Percentiles rank a stretch among this genome's conserved stretches.
Evolutionary conservation across 805 yeast genomes (phyloP).

Genomic region (Yarrowia porcina): DNA sequence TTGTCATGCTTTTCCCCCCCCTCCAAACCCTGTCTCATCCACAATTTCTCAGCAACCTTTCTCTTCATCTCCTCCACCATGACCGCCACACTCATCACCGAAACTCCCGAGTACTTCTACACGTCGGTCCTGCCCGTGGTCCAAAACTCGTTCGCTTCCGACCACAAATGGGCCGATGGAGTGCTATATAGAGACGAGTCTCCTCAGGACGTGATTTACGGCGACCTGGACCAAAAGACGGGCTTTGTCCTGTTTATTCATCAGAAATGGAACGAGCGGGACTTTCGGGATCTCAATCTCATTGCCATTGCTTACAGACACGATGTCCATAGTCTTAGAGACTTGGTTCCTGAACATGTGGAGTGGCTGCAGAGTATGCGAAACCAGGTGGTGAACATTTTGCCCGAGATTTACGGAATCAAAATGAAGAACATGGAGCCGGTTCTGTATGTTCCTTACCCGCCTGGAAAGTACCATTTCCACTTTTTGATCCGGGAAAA

Average conservation of each 20-base stretch:
- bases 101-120: constrained; percentile 19
- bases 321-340: constrained; percentile 4
- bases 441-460: constrained; percentile 8
- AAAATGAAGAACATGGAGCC: constrained; percentile 5
- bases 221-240: constrained; percentile 21
- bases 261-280: constrained; percentile 15
- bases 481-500: constrained; percentile 6
- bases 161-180: constrained; percentile 16
- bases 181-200: constrained; percentile 21
- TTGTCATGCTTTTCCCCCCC: not conserved
- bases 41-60: not conserved
- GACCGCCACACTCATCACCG: not conserved
- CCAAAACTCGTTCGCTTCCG: not conserved
- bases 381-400: constrained; percentile 14
- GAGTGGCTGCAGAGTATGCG: constrained; percentile 18
- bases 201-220: constrained; percentile 22
- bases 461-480: constrained; percentile 20
- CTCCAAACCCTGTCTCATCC: not conserved
- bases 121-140: not conserved
- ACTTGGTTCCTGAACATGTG: constrained; percentile 12
- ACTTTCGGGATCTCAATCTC: not conserved
- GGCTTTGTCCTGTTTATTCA: constrained; percentile 21
- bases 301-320: constrained; percentile 24
- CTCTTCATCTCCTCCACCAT: constrained; percentile 2
- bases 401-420: constrained; percentile 22